Evolutionary conservation across 1,284 basidiomycete species (phyloP).

Genomic region (Cutaneotrichosporon arboriforme): DNA sequence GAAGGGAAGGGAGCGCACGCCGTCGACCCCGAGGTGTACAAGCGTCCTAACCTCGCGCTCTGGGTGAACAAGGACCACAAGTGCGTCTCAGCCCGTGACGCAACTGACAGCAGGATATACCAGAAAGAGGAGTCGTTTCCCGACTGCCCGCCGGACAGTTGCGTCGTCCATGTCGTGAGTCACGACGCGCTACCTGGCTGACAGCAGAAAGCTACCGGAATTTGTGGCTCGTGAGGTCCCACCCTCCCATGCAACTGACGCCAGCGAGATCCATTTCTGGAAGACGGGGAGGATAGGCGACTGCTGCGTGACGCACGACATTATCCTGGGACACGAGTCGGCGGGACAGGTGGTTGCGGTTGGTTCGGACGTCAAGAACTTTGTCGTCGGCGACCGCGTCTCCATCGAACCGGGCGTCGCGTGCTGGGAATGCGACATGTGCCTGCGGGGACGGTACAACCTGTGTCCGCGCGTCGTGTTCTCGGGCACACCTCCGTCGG

Average conservation of each 20-base stretch:
- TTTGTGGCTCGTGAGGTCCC: constrained; percentile 19
- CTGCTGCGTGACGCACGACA: constrained; percentile 29
- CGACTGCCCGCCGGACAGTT: constrained; percentile 21
- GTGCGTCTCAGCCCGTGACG: constrained; percentile 9
- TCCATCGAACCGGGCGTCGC: constrained; percentile 49
- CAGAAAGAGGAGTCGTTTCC: constrained; percentile 28
- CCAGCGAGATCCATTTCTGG: constrained; percentile 29
- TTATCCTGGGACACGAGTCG: constrained; percentile 49
- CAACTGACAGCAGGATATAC: constrained; percentile 18
- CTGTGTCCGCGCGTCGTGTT: constrained; percentile 39
- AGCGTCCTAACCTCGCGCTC: constrained; percentile 29
- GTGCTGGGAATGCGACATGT: constrained; percentile 43
- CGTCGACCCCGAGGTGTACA: constrained; percentile 12
- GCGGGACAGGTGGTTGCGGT: constrained; percentile 46
- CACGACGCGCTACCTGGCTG: constrained; percentile 1
- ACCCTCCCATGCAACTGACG: background rate
- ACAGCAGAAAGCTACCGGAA: constrained; percentile 19
- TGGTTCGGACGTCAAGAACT: constrained; percentile 39
- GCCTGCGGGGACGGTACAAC: constrained; percentile 41
- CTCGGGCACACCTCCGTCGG: constrained; percentile 30
- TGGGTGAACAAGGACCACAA: constrained; percentile 32
- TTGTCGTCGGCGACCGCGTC: constrained; percentile 47
- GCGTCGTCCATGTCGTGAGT: constrained; percentile 25
- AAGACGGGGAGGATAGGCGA: constrained; percentile 32
- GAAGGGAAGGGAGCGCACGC: background rate